Conservation (phyloP, 1,284 basidiomycete species). For the Ganoderma multipileum region DNA sequence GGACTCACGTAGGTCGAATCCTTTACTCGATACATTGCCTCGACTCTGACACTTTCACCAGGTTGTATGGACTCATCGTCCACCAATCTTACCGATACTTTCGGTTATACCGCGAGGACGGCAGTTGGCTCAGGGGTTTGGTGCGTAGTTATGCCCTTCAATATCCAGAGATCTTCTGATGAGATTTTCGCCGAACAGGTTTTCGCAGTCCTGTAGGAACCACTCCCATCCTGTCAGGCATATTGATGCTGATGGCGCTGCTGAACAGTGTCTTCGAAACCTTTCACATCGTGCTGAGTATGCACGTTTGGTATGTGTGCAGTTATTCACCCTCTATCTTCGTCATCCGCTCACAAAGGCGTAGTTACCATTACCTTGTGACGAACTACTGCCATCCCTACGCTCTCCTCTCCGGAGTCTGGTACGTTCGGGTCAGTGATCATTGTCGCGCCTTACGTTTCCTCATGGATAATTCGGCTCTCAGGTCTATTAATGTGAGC, state of each 20-base stretch:
- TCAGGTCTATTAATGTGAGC: not conserved
- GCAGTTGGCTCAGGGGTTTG: not conserved
- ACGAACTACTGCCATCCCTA: not conserved
- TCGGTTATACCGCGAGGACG: constrained; percentile 4
- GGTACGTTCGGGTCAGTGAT: not conserved
- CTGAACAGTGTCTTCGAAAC: constrained; percentile 13
- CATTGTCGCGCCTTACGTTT: not conserved
- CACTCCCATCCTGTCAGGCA: no score
- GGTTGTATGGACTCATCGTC: constrained; percentile 16
- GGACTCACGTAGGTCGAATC: constrained; percentile 12
- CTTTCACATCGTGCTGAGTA: constrained; percentile 14
- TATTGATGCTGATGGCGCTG: no score
- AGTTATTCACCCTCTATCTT: no score
- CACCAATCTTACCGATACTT: constrained; percentile 15
- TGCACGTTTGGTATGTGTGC: constrained; percentile 9
- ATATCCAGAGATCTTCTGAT: not conserved
- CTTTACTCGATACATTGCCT: not conserved
- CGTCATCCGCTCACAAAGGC: not conserved
- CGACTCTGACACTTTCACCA: not conserved
- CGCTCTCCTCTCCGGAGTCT: not conserved
- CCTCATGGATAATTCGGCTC: not conserved
- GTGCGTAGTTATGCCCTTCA: not conserved
- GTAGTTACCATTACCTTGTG: constrained; percentile 9
- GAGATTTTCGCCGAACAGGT: not conserved
- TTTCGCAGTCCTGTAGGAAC: not conserved